phyloP scores from a whole-genome alignment of 1,284 basidiomycete genomes.

The Ceratobasidium sp. region DNA sequence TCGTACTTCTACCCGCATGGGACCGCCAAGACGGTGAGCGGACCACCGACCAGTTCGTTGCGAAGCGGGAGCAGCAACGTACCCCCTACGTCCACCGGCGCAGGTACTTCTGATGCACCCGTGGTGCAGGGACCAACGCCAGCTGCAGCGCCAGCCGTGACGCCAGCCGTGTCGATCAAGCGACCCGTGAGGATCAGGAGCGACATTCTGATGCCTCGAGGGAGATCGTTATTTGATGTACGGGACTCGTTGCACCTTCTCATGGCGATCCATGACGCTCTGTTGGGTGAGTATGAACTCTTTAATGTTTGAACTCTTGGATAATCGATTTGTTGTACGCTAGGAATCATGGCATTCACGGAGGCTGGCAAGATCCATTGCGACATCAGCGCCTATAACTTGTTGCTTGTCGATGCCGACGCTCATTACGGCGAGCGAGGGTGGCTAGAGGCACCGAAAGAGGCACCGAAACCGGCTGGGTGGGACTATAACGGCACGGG shows the following conservation, averaged over 20 bases:
- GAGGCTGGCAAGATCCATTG: slow-evolving; percentile 23
- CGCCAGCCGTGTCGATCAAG: too few species aligned
- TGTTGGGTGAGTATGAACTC: background rate
- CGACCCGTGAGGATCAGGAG: slow-evolving; percentile 1
- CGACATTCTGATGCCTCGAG: slow-evolving; percentile 14
- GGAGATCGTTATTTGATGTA: background rate
- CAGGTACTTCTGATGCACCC: background rate
- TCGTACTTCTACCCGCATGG: background rate
- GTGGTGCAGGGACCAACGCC: background rate
- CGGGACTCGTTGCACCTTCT: slow-evolving; percentile 8
- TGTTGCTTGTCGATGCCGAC: background rate
- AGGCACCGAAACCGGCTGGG: background rate
- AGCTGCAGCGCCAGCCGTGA: background rate
- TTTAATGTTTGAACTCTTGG: background rate
- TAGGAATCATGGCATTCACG: slow-evolving; percentile 20
- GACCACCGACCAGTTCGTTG: background rate
- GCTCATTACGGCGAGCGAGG: background rate
- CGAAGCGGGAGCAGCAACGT: background rate
- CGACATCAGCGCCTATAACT: slow-evolving; percentile 16
- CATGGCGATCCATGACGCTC: slow-evolving; percentile 14
- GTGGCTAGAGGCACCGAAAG: background rate
- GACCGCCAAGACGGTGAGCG: background rate
- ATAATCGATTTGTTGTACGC: background rate
- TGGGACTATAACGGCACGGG: background rate
- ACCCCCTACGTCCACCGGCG: background rate